Evolutionary conservation across 768 basidiomycete species (phyloP).

Genomic region (Ephemerocybe angulata): DNA sequence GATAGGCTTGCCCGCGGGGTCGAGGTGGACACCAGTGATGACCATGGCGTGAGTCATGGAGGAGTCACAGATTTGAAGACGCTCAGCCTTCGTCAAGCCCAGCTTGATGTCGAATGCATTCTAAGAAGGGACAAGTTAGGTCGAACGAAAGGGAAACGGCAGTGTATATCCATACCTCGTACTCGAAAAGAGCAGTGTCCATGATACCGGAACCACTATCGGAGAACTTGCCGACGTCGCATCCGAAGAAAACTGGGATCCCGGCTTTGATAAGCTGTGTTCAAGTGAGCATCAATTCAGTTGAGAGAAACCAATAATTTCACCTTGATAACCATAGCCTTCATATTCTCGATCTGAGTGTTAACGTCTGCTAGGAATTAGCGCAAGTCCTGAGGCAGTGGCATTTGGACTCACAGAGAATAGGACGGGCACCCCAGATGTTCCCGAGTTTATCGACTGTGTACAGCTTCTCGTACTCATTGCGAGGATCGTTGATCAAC

Average conservation of each 20-base stretch:
- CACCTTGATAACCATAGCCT: conserved; percentile 73
- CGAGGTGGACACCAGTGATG: conserved; percentile 88
- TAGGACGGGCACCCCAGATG: conserved; percentile 80
- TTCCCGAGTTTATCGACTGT: conserved; percentile 93
- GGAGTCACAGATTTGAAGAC: conserved; percentile 78
- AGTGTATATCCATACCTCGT: conserved; percentile 58
- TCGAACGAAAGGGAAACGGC: background rate
- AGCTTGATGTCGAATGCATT: conserved; percentile 81
- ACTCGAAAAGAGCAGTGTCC: conserved; percentile 81
- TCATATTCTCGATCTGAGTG: conserved; percentile 78
- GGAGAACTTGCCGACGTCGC: conserved; percentile 89
- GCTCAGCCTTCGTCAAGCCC: conserved; percentile 79
- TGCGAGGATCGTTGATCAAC: conserved; percentile 92
- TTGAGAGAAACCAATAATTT: conserved; percentile 10
- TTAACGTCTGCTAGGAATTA: conserved; percentile 69
- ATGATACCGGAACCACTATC: conserved; percentile 72
- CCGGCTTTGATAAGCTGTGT: conserved; percentile 72
- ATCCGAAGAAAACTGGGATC: conserved; percentile 92
- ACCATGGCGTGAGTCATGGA: conserved; percentile 97
- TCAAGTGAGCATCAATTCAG: background rate
- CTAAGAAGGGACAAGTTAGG: conserved; percentile 28
- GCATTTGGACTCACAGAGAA: conserved; percentile 63
- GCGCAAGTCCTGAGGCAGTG: background rate
- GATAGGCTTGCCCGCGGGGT: conserved; percentile 65
- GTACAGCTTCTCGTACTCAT: conserved; percentile 77